phyloP scores from a whole-genome alignment of 371 early-diverging fungal species.

The Syncephalis fuscata region DNA sequence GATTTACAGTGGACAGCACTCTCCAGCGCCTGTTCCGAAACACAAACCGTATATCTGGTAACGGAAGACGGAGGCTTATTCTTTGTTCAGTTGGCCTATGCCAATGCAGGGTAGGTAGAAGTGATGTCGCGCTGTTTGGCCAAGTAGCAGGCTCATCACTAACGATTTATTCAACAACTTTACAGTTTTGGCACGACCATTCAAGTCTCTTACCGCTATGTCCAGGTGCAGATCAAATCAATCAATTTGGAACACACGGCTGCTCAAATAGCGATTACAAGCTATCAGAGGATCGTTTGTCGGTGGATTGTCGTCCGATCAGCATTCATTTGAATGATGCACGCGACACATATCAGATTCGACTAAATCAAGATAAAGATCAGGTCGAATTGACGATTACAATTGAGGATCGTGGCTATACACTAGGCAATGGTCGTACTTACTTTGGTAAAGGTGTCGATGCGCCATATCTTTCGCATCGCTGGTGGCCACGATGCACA shows the following conservation, averaged over 20 bases:
- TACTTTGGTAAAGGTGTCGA: constrained; percentile 40
- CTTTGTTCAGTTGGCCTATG: constrained; percentile 74
- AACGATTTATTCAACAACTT: too few species aligned
- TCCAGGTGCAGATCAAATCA: constrained; percentile 29
- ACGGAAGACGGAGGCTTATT: constrained; percentile 55
- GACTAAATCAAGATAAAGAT: constrained; percentile 34
- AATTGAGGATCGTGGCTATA: constrained; percentile 51
- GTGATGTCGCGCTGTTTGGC: too few species aligned
- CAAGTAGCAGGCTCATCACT: too few species aligned
- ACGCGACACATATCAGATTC: constrained; percentile 25
- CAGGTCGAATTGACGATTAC: constrained; percentile 43
- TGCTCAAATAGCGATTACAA: constrained; percentile 33
- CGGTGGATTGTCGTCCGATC: constrained; percentile 50
- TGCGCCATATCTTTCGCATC: constrained; percentile 47
- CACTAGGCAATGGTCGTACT: constrained; percentile 64
- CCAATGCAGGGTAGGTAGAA: constrained; percentile 48
- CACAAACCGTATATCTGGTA: constrained; percentile 53
- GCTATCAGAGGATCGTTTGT: constrained; percentile 49
- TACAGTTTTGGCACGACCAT: constrained; percentile 32
- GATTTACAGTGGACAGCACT: too few species aligned
- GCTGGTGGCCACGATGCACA: constrained; percentile 65
- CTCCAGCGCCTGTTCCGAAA: too few species aligned
- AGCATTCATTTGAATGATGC: constrained; percentile 36
- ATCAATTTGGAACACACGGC: constrained; percentile 56
- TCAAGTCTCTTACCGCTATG: constrained; percentile 63